Base-by-base conservation (phyloP, 371 early-diverging fungal genomes). In the Choanephora cucurbitarum region DNA sequence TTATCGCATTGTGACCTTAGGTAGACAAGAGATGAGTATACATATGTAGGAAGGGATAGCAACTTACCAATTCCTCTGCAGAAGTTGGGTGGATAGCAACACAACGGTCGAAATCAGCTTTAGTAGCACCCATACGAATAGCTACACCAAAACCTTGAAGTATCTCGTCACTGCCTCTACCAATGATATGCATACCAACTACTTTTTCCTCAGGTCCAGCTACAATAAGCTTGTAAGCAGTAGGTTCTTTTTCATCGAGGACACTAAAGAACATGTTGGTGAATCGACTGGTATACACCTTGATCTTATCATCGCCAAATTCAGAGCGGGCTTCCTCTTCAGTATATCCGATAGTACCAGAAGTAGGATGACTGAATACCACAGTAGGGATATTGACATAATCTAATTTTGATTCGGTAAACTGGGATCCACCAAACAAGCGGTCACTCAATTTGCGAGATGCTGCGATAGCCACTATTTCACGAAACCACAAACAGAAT, bases 61-160 rank as follows among this genome's bases (percentile, higher is more conserved):
- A 7, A 28, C 28, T 28, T 28, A 28, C 52, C 66, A 91, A 62
- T 69, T 91, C 99, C 68, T 99, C 99, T 11, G 91, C 87, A 55
- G 95, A 92, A 17, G 98, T 97, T 18, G 99, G 99, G 69, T 99
- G 99, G 57, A 98, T 95, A 17, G 98, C 98, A 32, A 99, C 96
- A 45, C 91, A 91, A 64, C 70, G 85, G 71, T 96, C 95, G 69
- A 99, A 91, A 66, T 98, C 95, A 15, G 81, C 85, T 77, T 96
- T 97, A 56, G 95, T 95, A 17, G 98, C 96, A 9, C 95, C 94
- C 91, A 91, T 93, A 72, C 88, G 86, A 53, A 91, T 70, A 15
- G 90, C 91, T 24, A 90, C 90, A 58, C 85, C 86, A 69, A 98
- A 98, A 45, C 75, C 72, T 85, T 99, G 97, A 61, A 98, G 76